These are phyloP conservation scores for Orbilia oligospora DNA, from an alignment of 2,329 filamentous ascomycete genomes.

Conservation along the genomic window DNA sequence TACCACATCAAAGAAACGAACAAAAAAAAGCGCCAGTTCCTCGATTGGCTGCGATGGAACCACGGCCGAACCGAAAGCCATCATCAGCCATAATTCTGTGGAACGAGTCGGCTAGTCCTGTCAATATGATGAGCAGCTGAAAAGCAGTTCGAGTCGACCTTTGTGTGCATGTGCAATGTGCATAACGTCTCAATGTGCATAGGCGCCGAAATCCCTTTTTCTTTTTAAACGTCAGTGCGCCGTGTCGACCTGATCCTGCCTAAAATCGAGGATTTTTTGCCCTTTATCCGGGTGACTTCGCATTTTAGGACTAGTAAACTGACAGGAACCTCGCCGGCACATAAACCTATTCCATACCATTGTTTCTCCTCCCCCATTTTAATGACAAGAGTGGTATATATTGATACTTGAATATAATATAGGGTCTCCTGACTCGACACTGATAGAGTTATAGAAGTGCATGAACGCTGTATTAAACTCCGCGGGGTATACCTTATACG, in stretches of 20 bases:
- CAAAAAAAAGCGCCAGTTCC: constrained; percentile 1
- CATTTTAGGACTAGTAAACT: not conserved
- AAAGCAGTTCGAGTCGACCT: not conserved
- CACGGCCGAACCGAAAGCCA: constrained; percentile 25
- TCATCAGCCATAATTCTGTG: not conserved
- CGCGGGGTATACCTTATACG: not conserved
- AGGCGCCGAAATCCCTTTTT: constrained; percentile 30
- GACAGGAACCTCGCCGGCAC: not conserved
- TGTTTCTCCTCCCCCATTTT: constrained; percentile 1
- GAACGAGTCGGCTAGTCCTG: not conserved
- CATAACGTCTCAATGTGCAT: constrained; percentile 19
- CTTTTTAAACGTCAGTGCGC: constrained; percentile 45
- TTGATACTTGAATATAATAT: constrained; percentile 20
- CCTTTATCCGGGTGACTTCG: constrained; percentile 33
- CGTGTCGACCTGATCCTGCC: constrained; percentile 30
- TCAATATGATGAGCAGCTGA: not conserved
- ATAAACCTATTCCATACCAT: constrained; percentile 13
- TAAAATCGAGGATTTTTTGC: constrained; percentile 22
- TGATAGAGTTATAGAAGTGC: constrained; percentile 32
- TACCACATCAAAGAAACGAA: constrained; percentile 1
- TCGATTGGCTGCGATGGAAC: constrained; percentile 5
- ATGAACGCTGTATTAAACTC: constrained; percentile 20
- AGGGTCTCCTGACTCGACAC: constrained; percentile 37
- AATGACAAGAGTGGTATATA: not conserved
- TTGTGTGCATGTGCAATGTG: not conserved